These are phyloP conservation scores for Aspergillus caelatus DNA, from an alignment of 2,329 filamentous ascomycete genomes.

Conservation along the genomic window DNA sequence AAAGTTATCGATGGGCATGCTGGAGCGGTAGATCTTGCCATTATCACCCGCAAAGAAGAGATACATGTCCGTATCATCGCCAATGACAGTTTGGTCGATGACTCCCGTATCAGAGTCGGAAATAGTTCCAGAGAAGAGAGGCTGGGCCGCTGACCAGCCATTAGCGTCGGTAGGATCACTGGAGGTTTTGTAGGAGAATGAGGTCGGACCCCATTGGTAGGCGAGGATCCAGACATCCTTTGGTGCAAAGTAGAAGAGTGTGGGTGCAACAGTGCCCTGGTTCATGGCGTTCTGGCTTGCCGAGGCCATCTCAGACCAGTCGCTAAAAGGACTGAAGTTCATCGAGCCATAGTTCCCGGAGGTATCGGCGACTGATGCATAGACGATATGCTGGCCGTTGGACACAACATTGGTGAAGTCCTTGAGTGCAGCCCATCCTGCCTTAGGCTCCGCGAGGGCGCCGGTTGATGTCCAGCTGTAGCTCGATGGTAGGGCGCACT, in stretches of 20 bases:
- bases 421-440: conserved; percentile 62
- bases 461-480: conserved; percentile 62
- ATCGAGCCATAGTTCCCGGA: conserved; percentile 59
- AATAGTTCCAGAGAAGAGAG: conserved; percentile 62
- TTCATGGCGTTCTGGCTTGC: conserved; percentile 58
- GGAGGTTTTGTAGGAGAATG: conserved; percentile 65
- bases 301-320: conserved; percentile 56
- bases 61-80: conserved; percentile 64
- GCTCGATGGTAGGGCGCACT: conserved; percentile 57
- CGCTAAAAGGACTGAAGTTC: conserved; percentile 58
- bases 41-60: conserved; percentile 71
- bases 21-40: conserved; percentile 66
- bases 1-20: conserved; percentile 66
- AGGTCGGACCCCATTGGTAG: conserved; percentile 64
- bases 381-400: conserved; percentile 64
- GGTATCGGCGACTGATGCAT: conserved; percentile 54
- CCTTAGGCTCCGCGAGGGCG: conserved; percentile 55
- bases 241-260: conserved; percentile 64
- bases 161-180: conserved; percentile 60
- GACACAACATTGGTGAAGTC: conserved; percentile 62
- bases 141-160: conserved; percentile 57
- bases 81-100: conserved; percentile 68
- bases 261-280: conserved; percentile 57
- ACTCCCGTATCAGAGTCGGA: conserved; percentile 53
- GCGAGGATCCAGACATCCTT: conserved; percentile 66